phyloP scores from a whole-genome alignment of 768 basidiomycete species.

The Serendipita vermifera region DNA sequence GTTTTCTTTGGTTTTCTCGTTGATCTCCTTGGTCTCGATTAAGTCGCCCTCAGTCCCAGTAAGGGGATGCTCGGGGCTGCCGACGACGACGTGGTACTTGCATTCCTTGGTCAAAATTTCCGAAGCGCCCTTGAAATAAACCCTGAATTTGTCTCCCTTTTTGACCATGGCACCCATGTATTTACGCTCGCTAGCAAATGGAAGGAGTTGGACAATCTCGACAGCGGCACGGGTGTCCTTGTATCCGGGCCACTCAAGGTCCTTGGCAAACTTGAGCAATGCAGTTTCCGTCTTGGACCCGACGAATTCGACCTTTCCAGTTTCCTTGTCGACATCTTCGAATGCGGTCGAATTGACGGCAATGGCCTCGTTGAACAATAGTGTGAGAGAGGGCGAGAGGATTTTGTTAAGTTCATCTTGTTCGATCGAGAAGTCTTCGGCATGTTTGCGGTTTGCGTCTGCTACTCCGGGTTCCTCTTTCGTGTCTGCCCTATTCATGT shows the following conservation, averaged over 20 bases:
- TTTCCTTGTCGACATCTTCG: slow-evolving; percentile 58
- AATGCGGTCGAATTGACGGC: slow-evolving; percentile 92
- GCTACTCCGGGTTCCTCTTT: slow-evolving; percentile 40
- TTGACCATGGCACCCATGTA: slow-evolving; percentile 85
- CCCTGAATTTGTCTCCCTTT: slow-evolving; percentile 41
- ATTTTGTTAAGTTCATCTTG: slow-evolving; percentile 51
- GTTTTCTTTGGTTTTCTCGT: slow-evolving; percentile 58
- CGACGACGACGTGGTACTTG: slow-evolving; percentile 57
- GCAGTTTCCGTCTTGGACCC: slow-evolving; percentile 96
- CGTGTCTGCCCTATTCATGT: slow-evolving; percentile 58
- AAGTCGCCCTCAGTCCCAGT: slow-evolving; percentile 19
- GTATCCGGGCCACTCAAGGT: slow-evolving; percentile 65
- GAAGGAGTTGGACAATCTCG: slow-evolving; percentile 68
- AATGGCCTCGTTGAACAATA: slow-evolving; percentile 72
- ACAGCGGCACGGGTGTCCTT: slow-evolving; percentile 41
- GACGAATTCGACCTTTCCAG: slow-evolving; percentile 50
- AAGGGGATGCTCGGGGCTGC: slow-evolving; percentile 20
- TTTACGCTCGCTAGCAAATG: slow-evolving; percentile 88
- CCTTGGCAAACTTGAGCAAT: slow-evolving; percentile 70
- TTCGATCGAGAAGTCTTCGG: slow-evolving; percentile 77
- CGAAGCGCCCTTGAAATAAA: slow-evolving; percentile 86
- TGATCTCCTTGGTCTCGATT: slow-evolving; percentile 50
- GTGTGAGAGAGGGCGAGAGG: slow-evolving; percentile 45
- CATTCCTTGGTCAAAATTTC: slow-evolving; percentile 82
- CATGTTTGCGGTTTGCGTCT: slow-evolving; percentile 31